These are phyloP conservation scores for Saccharomyces kudriavzevii DNA, from an alignment of 805 yeast genomes.

Conservation along the genomic window DNA sequence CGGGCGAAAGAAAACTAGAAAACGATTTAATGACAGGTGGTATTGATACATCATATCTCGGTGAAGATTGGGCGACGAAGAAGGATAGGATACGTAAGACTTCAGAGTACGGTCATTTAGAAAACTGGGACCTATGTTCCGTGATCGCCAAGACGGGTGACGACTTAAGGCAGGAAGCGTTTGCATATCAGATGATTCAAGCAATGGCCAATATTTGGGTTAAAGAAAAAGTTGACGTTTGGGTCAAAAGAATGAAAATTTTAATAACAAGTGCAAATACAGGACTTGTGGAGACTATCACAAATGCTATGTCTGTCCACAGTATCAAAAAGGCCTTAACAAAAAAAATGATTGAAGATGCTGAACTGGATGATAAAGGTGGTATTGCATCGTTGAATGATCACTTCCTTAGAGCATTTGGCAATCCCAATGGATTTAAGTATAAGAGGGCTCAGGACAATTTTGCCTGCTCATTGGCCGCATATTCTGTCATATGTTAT, in stretches of 20 bases:
- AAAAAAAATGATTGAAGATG: conserved; percentile 55
- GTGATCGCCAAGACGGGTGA: conserved; percentile 96
- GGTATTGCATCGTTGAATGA: conserved; percentile 71
- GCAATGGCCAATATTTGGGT: conserved; percentile 84
- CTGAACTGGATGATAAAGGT: conserved; percentile 50
- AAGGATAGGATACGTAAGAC: conserved; percentile 70
- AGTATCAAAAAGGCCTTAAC: conserved; percentile 90
- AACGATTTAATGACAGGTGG: conserved; percentile 87
- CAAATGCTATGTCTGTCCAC: conserved; percentile 87
- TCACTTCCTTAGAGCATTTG: conserved; percentile 71
- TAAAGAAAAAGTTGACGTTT: conserved; percentile 55
- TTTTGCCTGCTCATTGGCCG: conserved; percentile 80
- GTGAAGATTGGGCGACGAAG: conserved; percentile 89
- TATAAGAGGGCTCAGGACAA: conserved; percentile 74
- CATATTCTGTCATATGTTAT: conserved; percentile 86
- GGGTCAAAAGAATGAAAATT: conserved; percentile 93
- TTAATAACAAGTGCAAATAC: conserved; percentile 83
- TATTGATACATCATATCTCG: conserved; percentile 53
- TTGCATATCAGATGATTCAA: conserved; percentile 89
- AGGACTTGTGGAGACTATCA: conserved; percentile 92
- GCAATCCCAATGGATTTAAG: conserved; percentile 45
- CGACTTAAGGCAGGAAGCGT: conserved; percentile 93
- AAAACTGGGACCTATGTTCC: conserved; percentile 91
- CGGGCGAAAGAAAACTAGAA: conserved; percentile 86
- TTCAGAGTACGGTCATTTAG: conserved; percentile 75